These are phyloP conservation scores for Sarocladium kiliense DNA, from an alignment of 2,329 filamentous ascomycete species.

Conservation along the genomic window DNA sequence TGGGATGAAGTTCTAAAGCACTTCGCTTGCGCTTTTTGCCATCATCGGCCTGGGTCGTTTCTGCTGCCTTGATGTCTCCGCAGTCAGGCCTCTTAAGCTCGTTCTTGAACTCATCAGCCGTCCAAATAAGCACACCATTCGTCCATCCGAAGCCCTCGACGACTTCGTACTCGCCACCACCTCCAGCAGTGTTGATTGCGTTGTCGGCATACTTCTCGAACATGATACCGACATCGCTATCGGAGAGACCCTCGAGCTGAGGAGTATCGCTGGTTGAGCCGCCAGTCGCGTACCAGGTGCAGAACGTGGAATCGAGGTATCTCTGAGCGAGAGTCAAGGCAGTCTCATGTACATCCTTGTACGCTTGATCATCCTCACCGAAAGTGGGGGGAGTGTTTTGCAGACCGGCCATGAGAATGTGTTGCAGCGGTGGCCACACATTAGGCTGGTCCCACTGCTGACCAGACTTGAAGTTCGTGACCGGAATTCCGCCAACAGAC, in stretches of 20 bases:
- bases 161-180: conserved; percentile 64
- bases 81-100: conserved; percentile 51
- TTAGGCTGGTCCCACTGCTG: conserved; percentile 69
- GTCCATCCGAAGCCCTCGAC: conserved; percentile 69
- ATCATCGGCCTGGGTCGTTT: conserved; percentile 5
- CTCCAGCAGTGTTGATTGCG: conserved; percentile 53
- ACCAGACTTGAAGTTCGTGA: conserved; percentile 55
- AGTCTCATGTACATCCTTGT: conserved; percentile 47
- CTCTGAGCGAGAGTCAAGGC: conserved; percentile 57
- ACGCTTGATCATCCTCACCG: conserved; percentile 46
- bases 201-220: conserved; percentile 66
- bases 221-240: conserved; percentile 51
- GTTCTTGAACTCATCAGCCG: conserved; percentile 55
- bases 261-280: conserved; percentile 51
- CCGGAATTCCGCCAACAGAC: conserved; percentile 52
- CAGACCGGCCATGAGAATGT: conserved; percentile 58
- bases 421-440: conserved; percentile 64
- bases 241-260: conserved; percentile 40
- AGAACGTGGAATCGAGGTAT: conserved; percentile 63
- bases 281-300: conserved; percentile 65
- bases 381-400: conserved; percentile 54
- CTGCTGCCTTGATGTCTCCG: conserved; percentile 40
- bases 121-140: conserved; percentile 64
- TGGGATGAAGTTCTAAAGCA: conserved; percentile 10
- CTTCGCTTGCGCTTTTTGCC: conserved; percentile 9